Conservation (phyloP, 345 rosid genomes). For the Linum lewisii region DNA sequence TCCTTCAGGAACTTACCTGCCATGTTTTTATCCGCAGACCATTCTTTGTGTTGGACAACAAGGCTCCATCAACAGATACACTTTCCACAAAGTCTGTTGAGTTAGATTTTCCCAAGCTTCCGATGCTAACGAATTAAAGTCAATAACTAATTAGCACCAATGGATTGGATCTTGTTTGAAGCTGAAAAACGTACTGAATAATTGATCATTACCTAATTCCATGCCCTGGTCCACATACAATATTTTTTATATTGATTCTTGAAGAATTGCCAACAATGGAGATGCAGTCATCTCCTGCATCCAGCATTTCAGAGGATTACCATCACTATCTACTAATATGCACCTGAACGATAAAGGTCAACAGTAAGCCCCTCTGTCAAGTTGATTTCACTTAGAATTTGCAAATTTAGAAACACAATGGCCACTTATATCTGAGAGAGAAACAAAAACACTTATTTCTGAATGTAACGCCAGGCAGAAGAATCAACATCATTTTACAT, state of each 20-base stretch:
- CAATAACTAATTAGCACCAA: slow-evolving; percentile 1
- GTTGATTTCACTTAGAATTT: too few species aligned
- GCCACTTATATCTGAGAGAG: too few species aligned
- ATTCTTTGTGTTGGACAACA: slow-evolving; percentile 54
- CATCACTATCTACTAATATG: not conserved
- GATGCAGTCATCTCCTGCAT: slow-evolving; percentile 84
- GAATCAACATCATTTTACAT: too few species aligned
- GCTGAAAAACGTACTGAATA: not conserved
- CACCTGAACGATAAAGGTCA: not conserved
- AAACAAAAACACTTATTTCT: too few species aligned
- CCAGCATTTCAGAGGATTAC: slow-evolving; percentile 13
- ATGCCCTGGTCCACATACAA: slow-evolving; percentile 92
- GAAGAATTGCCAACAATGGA: slow-evolving; percentile 82
- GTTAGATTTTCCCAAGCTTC: slow-evolving; percentile 76
- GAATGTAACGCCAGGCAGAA: too few species aligned
- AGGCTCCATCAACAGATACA: slow-evolving; percentile 49
- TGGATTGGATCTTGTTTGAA: not conserved
- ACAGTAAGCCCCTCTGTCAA: not conserved
- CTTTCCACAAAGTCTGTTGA: slow-evolving; percentile 47
- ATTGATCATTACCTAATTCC: slow-evolving; percentile 65
- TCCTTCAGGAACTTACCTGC: slow-evolving; percentile 52
- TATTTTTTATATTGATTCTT: slow-evolving; percentile 43
- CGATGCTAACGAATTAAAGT: slow-evolving; percentile 40
- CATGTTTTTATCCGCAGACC: slow-evolving; percentile 93
- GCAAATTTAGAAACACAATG: too few species aligned